These are phyloP conservation scores for Hypoxylon rickii DNA, from an alignment of 495 filamentous ascomycete genomes.

Conservation along the genomic window DNA sequence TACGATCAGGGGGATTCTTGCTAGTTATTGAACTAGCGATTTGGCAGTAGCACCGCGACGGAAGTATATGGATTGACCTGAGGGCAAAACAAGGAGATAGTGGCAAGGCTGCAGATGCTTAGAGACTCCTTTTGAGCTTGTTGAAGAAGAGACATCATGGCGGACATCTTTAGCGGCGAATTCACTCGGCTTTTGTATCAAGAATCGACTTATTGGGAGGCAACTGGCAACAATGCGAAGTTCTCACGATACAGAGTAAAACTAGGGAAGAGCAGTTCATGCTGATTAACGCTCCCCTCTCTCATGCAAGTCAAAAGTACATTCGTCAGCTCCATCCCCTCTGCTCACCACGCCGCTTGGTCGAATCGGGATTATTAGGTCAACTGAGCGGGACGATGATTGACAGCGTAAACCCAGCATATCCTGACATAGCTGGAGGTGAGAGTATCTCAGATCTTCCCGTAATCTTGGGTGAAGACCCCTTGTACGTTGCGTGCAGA, in stretches of 20 bases:
- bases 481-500: slow-evolving; percentile 32
- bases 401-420: slow-evolving; percentile 40
- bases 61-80: slow-evolving; percentile 13
- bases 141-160: slow-evolving; percentile 31
- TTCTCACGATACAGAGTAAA: slow-evolving; percentile 20
- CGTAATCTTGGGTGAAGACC: slow-evolving; percentile 20
- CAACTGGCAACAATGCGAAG: slow-evolving; percentile 10
- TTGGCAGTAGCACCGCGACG: slow-evolving; percentile 15
- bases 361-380: slow-evolving; percentile 41
- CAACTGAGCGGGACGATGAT: slow-evolving; percentile 28
- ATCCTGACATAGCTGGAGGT: slow-evolving; percentile 42
- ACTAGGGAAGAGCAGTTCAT: slow-evolving; percentile 16
- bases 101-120: slow-evolving; percentile 32
- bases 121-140: slow-evolving; percentile 27
- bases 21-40: slow-evolving; percentile 6
- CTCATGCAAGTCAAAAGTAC: slow-evolving; percentile 21
- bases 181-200: slow-evolving; percentile 38
- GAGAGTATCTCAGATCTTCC: slow-evolving; percentile 30
- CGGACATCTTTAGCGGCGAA: slow-evolving; percentile 27
- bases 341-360: slow-evolving; percentile 16
- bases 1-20: slow-evolving; percentile 6
- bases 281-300: slow-evolving; percentile 21
- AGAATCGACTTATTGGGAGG: slow-evolving; percentile 17
- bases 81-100: slow-evolving; percentile 18
- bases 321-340: slow-evolving; percentile 22